These are phyloP conservation scores for Gossypioides kirkii DNA, from an alignment of 345 rosid genomes.

Conservation along the genomic window DNA sequence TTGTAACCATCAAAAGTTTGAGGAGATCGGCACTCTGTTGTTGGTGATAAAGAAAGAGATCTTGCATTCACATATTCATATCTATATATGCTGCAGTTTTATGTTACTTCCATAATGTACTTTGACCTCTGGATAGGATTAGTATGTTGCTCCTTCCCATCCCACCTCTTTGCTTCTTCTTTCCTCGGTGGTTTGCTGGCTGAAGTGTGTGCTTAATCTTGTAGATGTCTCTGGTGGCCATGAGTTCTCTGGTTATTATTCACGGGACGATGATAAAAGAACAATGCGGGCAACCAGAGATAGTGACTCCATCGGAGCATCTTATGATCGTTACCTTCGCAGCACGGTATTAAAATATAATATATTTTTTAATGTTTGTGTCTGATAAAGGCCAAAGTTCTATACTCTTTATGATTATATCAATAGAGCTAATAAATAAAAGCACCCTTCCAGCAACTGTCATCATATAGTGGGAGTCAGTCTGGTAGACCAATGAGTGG, in stretches of 20 bases:
- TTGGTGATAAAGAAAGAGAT: neutral
- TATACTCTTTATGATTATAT: neutral
- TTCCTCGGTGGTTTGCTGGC: constrained; percentile 6
- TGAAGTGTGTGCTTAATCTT: constrained; percentile 22
- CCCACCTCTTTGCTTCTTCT: neutral
- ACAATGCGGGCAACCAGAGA: constrained; percentile 39
- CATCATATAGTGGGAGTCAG: constrained; percentile 44
- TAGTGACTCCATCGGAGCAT: constrained; percentile 50
- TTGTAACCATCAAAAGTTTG: neutral
- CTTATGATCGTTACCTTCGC: constrained; percentile 58
- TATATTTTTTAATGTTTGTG: neutral
- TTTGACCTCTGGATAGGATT: neutral
- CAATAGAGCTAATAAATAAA: constrained; percentile 3
- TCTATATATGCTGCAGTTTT: neutral
- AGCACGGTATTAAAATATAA: constrained; percentile 28
- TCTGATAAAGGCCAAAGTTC: neutral
- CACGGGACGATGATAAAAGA: constrained; percentile 52
- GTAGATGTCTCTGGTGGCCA: constrained; percentile 37
- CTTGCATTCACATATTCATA: neutral
- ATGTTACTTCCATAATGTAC: neutral
- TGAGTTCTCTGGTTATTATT: constrained; percentile 38
- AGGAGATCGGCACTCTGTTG: neutral
- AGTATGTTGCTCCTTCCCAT: neutral
- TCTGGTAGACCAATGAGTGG: constrained; percentile 38
- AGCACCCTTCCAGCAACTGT: constrained; percentile 37